These are phyloP conservation scores for Agaricus subrufescens DNA, from an alignment of 768 basidiomycete species.

Conservation along the genomic window DNA sequence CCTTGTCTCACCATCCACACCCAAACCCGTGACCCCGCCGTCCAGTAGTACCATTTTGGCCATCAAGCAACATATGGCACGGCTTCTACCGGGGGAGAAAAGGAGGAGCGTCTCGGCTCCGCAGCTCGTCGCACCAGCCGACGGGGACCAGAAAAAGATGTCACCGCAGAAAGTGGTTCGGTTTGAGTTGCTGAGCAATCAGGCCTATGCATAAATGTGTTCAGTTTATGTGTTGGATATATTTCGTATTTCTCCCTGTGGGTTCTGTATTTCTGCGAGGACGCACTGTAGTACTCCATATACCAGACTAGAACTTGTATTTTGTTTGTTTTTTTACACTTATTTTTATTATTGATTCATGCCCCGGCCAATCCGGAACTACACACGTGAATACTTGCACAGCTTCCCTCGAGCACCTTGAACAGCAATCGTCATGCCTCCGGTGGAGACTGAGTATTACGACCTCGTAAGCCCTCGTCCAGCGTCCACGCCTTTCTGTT, in stretches of 20 bases:
- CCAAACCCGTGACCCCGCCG: not conserved
- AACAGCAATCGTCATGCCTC: constrained; percentile 49
- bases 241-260: too few species aligned
- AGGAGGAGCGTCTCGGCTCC: not conserved
- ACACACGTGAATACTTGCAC: not conserved
- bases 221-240: not conserved
- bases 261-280: too few species aligned
- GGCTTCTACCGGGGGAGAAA: constrained; percentile 1
- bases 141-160: not conserved
- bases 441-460: constrained; percentile 89
- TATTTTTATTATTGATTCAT: too few species aligned
- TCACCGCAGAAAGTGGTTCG: constrained; percentile 1
- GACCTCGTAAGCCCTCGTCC: constrained; percentile 55
- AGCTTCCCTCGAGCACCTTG: not conserved
- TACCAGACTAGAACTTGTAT: not conserved
- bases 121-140: not conserved
- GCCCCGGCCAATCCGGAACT: too few species aligned
- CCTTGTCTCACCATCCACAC: not conserved
- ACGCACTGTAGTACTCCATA: too few species aligned
- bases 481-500: not conserved
- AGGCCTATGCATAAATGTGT: not conserved
- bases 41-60: not conserved
- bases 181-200: not conserved
- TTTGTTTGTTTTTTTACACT: not conserved
- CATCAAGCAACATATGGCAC: constrained; percentile 1